Base-by-base conservation (phyloP, 2,329 filamentous ascomycete genomes). In the Hypomyces rosellus region DNA sequence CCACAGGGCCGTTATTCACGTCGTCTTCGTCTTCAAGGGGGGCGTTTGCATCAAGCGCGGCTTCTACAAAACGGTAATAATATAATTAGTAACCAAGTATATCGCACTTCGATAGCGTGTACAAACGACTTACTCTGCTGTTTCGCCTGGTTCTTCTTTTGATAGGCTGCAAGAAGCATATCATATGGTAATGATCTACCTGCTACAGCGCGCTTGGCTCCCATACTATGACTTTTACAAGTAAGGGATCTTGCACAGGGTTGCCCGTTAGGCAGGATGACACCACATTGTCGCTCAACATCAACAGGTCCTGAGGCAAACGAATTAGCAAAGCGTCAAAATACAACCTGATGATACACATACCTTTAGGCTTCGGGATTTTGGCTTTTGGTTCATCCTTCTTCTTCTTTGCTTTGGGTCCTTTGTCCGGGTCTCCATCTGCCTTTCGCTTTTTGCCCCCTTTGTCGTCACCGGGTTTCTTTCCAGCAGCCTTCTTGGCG, bases 91-190 rank as follows among this genome's bases (percentile, higher is more conserved):
- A 34, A 45, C 44, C 8, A 40, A 61, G 59, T 33, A 44, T 54
- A 38, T 33, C 33, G 8, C 5, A 8, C 20, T 38, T 22, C 5
- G 7, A 22, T 39, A n/a, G 5, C 33, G 13, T 16, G 9, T 22
- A 11, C 5, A 20, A 37, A 14, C 48, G 37, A 78, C 85, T 71
- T 76, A 91, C 89, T 95, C 69, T 97, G 93, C 72, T 96, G 89
- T 64, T 96, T 95, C 18, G 93, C 93, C 68, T 97, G 93, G 62
- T 99, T 99, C 76, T 96, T 97, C 78, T 97, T 96, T 68, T 93
- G 88, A 63, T 93, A 93, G 7, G 86, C 85, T 13, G 87, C 84
- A 36, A 96, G 77, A 37, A 96, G 74, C 85, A 95, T 93, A 67
- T 96, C 90, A 63, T 96, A 96, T 1, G 91, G 91, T 53, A 95